Base-by-base conservation (phyloP, 768 basidiomycete genomes). In the Hericium alpestre region DNA sequence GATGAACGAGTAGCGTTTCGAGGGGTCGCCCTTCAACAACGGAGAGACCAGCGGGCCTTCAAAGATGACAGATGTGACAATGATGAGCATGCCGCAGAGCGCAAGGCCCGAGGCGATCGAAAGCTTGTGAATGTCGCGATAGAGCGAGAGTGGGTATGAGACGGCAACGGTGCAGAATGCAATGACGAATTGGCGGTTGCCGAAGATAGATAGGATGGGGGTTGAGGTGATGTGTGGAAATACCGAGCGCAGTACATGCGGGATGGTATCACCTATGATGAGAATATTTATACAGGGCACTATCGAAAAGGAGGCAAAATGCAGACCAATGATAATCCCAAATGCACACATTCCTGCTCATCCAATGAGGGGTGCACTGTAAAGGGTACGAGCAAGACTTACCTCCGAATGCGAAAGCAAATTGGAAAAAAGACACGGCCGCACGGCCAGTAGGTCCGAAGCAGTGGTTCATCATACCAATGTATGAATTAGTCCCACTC, bases 101-200 rank as follows among this genome's bases (percentile, higher is more conserved):
- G 95, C 96, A 55, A 99, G 79, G 1, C 88, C 86, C 16, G 92
- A 94, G 2, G 93, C 94, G 56, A 93, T 84, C 11, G 93, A 84
- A 22, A 99, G 83, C 69, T 98, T 98, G 73, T 96, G 91, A 61
- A 99, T 98, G 72, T 98, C 93, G 54, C 95, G 89, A 70, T 98
- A 92, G 20, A 99, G 79, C 7, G 92, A 95, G 40, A 99, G 79
- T 0, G 96, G 96, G 66, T 93, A 98, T 8, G 94, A 96, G 56
- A 98, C 85, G 67, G 83, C 82, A 56, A 87, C 69, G 6, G 93
- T 96, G 73, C 89, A 90, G 54, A 96, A 76, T 53, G 80, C 76
- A 63, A 97, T 95, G 68, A 99, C 76, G 73, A 95, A 90, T 68
- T 90, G 83, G 48, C 95, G 87, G 66, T 93, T 87, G 43, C 87